These are phyloP conservation scores for Coniochaeta ligniaria DNA, from an alignment of 2,329 filamentous ascomycete genomes.

Conservation along the genomic window DNA sequence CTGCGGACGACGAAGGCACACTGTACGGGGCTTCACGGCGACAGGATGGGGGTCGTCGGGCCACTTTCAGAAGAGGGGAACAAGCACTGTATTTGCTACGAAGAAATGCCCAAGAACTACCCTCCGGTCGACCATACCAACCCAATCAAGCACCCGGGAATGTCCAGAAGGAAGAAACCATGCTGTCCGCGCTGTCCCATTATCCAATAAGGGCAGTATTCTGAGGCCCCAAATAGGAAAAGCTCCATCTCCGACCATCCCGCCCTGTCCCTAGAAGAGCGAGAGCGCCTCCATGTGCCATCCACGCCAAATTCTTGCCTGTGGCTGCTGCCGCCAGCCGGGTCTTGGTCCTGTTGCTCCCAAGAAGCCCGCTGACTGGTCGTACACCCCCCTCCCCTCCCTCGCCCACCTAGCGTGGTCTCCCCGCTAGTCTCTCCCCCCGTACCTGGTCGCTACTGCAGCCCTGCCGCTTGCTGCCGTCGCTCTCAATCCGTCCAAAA, in stretches of 20 bases:
- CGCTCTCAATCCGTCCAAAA: background rate
- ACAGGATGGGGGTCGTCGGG: background rate
- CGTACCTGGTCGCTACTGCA: slow-evolving; percentile 15
- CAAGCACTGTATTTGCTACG: slow-evolving; percentile 1
- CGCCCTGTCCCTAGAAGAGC: background rate
- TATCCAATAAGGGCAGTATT: slow-evolving; percentile 27
- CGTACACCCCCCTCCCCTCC: background rate
- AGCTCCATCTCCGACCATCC: slow-evolving; percentile 14
- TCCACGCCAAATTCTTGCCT: background rate
- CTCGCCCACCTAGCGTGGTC: background rate
- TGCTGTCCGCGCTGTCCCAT: slow-evolving; percentile 4
- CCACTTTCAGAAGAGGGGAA: background rate
- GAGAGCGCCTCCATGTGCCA: background rate
- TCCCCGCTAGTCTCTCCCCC: background rate
- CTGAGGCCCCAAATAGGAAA: slow-evolving; percentile 25
- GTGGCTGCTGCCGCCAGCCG: background rate
- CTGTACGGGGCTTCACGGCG: background rate
- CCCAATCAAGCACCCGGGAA: slow-evolving; percentile 7
- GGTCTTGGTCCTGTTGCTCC: slow-evolving; percentile 1
- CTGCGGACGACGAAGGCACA: background rate
- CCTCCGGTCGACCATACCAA: slow-evolving; percentile 3
- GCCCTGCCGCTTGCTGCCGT: slow-evolving; percentile 17
- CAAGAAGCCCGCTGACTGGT: background rate
- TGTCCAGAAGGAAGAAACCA: background rate
- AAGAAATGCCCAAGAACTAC: slow-evolving; percentile 1